phyloP scores from a whole-genome alignment of 805 yeast genomes.

The Metschnikowia chrysomelidarum region DNA sequence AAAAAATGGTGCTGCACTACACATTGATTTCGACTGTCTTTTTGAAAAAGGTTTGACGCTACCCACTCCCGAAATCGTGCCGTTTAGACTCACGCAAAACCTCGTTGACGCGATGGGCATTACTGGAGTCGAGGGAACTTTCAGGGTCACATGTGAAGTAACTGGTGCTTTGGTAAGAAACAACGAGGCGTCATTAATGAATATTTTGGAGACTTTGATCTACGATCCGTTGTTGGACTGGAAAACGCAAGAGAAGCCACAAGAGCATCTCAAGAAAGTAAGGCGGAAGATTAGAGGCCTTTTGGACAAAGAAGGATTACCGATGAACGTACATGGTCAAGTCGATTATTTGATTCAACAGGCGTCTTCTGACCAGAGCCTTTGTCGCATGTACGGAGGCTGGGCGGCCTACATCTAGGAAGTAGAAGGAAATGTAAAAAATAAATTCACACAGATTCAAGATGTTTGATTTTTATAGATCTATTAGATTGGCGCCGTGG shows the following conservation, averaged over 20 bases:
- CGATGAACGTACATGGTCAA: constrained; percentile 89
- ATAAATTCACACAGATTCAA: background rate
- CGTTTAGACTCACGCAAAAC: constrained; percentile 87
- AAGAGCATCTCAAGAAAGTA: constrained; percentile 66
- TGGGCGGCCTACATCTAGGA: constrained; percentile 54
- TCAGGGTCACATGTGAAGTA: constrained; percentile 81
- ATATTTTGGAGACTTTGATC: constrained; percentile 85
- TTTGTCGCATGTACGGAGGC: constrained; percentile 89
- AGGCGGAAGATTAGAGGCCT: constrained; percentile 83
- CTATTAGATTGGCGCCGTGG: constrained; percentile 9
- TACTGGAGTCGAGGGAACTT: constrained; percentile 85
- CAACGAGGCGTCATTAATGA: constrained; percentile 83
- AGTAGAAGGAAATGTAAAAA: background rate
- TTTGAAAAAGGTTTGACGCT: constrained; percentile 80
- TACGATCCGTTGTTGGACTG: constrained; percentile 91
- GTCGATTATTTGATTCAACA: constrained; percentile 85
- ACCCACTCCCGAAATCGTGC: constrained; percentile 88
- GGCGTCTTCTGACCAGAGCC: constrained; percentile 67
- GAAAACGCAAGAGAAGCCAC: constrained; percentile 53
- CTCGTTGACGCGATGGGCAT: constrained; percentile 88
- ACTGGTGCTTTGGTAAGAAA: constrained; percentile 68
- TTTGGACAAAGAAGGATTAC: constrained; percentile 71
- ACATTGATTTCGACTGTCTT: constrained; percentile 95
- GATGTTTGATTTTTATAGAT: too few species aligned
- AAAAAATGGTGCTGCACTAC: constrained; percentile 75